Evolutionary conservation across 768 basidiomycete genomes (phyloP).

Genomic region (Phaffia australis): DNA sequence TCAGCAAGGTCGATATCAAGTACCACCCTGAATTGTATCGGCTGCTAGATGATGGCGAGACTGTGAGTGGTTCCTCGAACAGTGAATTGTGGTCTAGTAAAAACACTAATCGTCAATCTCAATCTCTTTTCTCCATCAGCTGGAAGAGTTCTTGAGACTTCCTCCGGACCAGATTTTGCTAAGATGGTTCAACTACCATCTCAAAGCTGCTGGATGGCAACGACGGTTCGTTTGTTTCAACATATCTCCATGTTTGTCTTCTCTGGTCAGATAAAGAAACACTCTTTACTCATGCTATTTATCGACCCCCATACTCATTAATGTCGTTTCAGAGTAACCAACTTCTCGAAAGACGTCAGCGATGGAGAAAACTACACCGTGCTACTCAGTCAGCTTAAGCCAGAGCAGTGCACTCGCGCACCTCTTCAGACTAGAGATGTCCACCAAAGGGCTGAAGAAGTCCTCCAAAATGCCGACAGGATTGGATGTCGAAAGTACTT

Average conservation of each 20-base stretch:
- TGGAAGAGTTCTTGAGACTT: constrained; percentile 83
- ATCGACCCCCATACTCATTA: not conserved
- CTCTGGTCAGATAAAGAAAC: not conserved
- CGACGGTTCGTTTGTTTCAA: constrained; percentile 48
- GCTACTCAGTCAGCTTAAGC: constrained; percentile 88
- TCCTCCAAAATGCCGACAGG: constrained; percentile 81
- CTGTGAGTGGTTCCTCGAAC: constrained; percentile 32
- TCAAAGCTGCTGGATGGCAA: constrained; percentile 88
- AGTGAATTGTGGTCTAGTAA: no score
- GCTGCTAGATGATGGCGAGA: constrained; percentile 92
- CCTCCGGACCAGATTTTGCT: constrained; percentile 95
- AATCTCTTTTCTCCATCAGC: constrained; percentile 24
- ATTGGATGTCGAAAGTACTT: constrained; percentile 96
- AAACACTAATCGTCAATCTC: no score
- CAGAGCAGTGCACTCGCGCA: constrained; percentile 78
- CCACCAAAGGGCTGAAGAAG: constrained; percentile 74
- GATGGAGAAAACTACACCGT: constrained; percentile 98
- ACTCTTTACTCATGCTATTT: not conserved
- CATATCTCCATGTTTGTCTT: not conserved
- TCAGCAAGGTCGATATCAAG: constrained; percentile 95
- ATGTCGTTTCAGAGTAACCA: constrained; percentile 59
- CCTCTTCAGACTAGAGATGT: constrained; percentile 79
- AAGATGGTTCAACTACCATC: constrained; percentile 98
- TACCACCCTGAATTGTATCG: constrained; percentile 93
- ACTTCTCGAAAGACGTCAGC: constrained; percentile 93